Conservation (phyloP, 768 basidiomycete species). For the Coprinellus micaceus region DNA sequence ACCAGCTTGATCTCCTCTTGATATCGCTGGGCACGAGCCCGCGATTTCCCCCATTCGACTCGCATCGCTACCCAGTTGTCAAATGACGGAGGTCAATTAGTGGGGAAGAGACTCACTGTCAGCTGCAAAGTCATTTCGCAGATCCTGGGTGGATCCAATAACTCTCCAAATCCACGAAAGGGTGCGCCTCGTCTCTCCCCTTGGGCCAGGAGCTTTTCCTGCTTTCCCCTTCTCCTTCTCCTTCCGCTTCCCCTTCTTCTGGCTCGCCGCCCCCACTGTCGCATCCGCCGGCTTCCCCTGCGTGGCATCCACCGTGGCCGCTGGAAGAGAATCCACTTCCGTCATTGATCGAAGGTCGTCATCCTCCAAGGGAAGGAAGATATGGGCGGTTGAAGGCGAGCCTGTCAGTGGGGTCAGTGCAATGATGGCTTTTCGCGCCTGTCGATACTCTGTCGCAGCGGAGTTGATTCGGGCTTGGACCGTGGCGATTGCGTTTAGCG, state of each 20-base stretch:
- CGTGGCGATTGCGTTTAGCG: slow-evolving; percentile 13
- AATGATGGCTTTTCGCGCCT: not conserved
- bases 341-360: not conserved
- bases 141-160: slow-evolving; percentile 1
- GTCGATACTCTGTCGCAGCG: slow-evolving; percentile 15
- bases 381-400: not conserved
- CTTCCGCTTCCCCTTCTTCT: no score
- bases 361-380: not conserved
- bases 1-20: slow-evolving; percentile 14
- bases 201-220: no score
- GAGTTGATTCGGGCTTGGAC: slow-evolving; percentile 16
- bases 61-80: not conserved
- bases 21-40: not conserved
- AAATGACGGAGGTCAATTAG: not conserved
- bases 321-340: not conserved
- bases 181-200: slow-evolving; percentile 14
- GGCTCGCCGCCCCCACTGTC: no score
- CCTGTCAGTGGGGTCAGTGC: not conserved
- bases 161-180: slow-evolving; percentile 19
- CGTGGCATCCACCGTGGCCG: no score
- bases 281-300: not conserved
- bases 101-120: not conserved
- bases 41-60: not conserved
- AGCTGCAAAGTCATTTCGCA: slow-evolving; percentile 1
- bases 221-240: no score